These are phyloP conservation scores for Nakazawaea wyomingensis DNA, from an alignment of 805 yeast species.

Conservation along the genomic window DNA sequence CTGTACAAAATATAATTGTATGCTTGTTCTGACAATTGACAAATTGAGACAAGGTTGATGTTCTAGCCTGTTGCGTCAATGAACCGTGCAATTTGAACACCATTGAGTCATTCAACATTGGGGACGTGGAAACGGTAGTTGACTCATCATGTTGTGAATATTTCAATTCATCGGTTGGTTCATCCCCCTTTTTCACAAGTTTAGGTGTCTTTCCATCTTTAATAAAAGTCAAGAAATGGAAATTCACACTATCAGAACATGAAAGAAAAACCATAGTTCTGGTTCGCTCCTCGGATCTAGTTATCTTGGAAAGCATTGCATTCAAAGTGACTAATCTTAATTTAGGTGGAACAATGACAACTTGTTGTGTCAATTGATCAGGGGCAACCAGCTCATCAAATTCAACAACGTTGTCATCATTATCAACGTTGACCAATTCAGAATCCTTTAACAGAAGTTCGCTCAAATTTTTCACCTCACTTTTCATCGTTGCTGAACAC, in stretches of 20 bases:
- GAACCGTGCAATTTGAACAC: conserved; percentile 86
- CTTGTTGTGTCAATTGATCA: conserved; percentile 79
- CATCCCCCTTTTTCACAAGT: conserved; percentile 24
- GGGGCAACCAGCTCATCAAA: conserved; percentile 53
- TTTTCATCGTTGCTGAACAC: conserved; percentile 92
- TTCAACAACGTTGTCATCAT: conserved; percentile 27
- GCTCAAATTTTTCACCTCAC: conserved; percentile 75
- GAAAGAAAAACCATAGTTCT: conserved; percentile 83
- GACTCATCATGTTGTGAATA: conserved; percentile 23
- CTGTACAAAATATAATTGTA: conserved; percentile 84
- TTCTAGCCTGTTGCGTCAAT: conserved; percentile 75
- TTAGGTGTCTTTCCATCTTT: conserved; percentile 41
- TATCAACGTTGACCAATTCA: conserved; percentile 49
- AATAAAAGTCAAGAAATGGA: conserved; percentile 74
- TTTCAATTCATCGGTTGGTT: conserved; percentile 11
- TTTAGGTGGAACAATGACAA: conserved; percentile 88
- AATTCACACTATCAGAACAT: conserved; percentile 95
- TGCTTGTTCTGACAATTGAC: conserved; percentile 38
- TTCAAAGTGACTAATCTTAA: conserved; percentile 78
- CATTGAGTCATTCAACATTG: conserved; percentile 42
- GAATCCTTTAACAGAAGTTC: conserved; percentile 71
- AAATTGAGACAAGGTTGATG: conserved; percentile 68
- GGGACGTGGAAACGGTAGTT: conserved; percentile 47
- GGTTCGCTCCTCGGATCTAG: conserved; percentile 26
- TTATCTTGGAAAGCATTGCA: conserved; percentile 52